Evolutionary conservation across 106 monocot species (phyloP).

Genomic region (Dendrobium catenatum): DNA sequence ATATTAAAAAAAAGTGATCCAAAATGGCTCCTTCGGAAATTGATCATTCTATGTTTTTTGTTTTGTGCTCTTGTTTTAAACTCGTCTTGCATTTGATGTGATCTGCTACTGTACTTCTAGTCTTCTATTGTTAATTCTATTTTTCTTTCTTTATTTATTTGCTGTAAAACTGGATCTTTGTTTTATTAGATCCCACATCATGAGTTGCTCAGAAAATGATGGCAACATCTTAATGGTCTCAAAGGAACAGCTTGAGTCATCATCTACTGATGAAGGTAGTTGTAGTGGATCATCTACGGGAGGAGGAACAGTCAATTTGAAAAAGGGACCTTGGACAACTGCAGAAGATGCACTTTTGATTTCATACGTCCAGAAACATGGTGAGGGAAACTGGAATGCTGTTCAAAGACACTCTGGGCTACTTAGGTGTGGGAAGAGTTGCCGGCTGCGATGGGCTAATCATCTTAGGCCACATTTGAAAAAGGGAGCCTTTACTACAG

Average conservation of each 20-base stretch:
- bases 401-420: conserved; percentile 61
- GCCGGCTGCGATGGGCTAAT: conserved; percentile 77
- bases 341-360: conserved; percentile 62
- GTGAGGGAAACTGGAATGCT: conserved; percentile 82
- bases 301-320: conserved; percentile 20
- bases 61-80: neutral
- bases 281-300: conserved; percentile 17
- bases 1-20: too few relatives aligned
- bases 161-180: neutral
- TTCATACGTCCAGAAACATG: conserved; percentile 65
- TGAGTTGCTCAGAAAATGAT: conserved; percentile 20
- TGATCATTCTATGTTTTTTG: neutral
- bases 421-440: conserved; percentile 71
- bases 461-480: conserved; percentile 68
- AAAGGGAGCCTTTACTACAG: conserved; percentile 55
- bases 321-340: conserved; percentile 81
- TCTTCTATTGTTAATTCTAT: neutral
- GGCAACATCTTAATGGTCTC: conserved; percentile 7
- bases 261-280: conserved; percentile 28
- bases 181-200: conserved; percentile 15
- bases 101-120: neutral
- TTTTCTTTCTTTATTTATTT: neutral
- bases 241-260: conserved; percentile 20
- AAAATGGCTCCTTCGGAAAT: too few relatives aligned
- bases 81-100: neutral